Evolutionary conservation across 2,329 filamentous ascomycete species (phyloP).

Genomic region (Purpureocillium takamizusanense): DNA sequence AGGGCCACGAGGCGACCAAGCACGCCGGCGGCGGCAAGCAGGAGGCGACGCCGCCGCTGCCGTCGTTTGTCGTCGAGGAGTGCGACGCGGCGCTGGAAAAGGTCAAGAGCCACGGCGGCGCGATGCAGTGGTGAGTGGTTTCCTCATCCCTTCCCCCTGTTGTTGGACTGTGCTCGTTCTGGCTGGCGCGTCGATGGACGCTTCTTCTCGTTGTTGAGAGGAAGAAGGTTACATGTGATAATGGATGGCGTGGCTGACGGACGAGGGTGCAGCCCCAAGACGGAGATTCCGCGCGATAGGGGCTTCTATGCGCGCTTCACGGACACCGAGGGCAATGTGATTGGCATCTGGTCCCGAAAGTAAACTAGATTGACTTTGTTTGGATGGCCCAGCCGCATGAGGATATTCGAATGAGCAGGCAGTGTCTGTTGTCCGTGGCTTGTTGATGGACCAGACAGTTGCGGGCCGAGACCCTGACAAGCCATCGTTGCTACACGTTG

Average conservation of each 20-base stretch:
- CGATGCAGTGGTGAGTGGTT: slow-evolving; percentile 22
- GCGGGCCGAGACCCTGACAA: too few species aligned
- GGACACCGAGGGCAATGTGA: slow-evolving; percentile 28
- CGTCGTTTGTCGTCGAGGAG: slow-evolving; percentile 23
- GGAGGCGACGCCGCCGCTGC: slow-evolving; percentile 18
- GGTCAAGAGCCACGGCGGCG: slow-evolving; percentile 21
- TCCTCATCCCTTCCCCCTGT: not conserved
- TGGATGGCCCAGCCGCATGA: too few species aligned
- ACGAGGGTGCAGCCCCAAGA: slow-evolving; percentile 29
- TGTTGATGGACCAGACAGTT: too few species aligned
- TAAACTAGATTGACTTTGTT: too few species aligned
- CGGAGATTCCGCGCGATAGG: slow-evolving; percentile 21
- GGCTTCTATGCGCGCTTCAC: slow-evolving; percentile 25
- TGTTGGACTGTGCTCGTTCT: too few species aligned
- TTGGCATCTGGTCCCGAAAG: slow-evolving; percentile 20
- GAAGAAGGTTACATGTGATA: too few species aligned
- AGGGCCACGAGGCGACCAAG: slow-evolving; percentile 17
- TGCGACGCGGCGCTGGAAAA: slow-evolving; percentile 20
- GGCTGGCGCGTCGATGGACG: not conserved
- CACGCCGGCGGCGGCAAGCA: slow-evolving; percentile 12
- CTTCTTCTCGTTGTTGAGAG: slow-evolving; percentile 2
- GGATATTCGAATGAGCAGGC: too few species aligned
- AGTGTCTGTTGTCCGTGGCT: too few species aligned
- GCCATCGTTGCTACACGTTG: too few species aligned
- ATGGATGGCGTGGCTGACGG: too few species aligned